phyloP scores from a whole-genome alignment of 2,329 filamentous ascomycete genomes.

The Sclerotinia glacialis region DNA sequence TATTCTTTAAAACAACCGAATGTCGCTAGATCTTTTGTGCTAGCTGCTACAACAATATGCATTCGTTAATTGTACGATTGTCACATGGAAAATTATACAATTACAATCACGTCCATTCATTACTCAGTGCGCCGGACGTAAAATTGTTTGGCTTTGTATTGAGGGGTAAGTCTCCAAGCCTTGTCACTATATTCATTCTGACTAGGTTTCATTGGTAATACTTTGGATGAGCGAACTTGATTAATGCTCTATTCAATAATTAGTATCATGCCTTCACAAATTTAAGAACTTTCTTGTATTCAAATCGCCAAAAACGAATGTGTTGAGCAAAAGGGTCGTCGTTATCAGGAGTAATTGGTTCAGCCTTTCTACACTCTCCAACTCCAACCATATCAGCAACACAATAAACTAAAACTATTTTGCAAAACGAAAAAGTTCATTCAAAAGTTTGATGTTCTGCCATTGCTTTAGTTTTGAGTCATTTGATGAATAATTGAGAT shows the following conservation, averaged over 20 bases:
- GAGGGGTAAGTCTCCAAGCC: neutral
- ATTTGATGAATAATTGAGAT: too few species aligned
- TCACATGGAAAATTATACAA: neutral
- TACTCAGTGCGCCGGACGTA: neutral
- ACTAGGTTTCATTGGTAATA: neutral
- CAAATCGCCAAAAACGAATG: neutral
- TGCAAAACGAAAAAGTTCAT: too few species aligned
- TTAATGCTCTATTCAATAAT: neutral
- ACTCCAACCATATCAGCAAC: neutral
- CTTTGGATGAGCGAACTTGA: neutral
- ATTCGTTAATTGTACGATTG: neutral
- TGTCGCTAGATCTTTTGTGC: neutral
- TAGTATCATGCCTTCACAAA: neutral
- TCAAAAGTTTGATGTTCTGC: too few species aligned
- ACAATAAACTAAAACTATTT: too few species aligned
- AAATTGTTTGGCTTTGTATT: neutral
- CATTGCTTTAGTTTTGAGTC: too few species aligned
- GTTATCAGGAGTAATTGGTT: neutral
- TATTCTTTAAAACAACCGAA: neutral
- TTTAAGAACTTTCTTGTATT: neutral
- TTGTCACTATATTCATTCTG: neutral
- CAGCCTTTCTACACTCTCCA: neutral
- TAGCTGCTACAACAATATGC: neutral
- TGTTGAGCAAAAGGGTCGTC: neutral
- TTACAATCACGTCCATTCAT: neutral